Evolutionary conservation across 495 filamentous ascomycete genomes (phyloP).

Genomic region (Penicillium daleae): DNA sequence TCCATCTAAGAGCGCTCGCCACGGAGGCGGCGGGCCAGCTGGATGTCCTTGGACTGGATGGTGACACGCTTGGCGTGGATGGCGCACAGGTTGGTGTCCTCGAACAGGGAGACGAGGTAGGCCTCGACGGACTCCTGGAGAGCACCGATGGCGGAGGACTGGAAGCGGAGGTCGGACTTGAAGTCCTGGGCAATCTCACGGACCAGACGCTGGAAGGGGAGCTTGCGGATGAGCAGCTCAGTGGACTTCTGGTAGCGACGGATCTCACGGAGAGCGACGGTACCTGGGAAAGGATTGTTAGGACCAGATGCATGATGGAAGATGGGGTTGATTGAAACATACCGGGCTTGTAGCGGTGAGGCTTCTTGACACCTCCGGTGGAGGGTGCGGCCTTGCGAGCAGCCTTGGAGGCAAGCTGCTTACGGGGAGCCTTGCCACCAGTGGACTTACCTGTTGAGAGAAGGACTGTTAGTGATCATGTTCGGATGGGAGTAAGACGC

Average conservation of each 20-base stretch:
- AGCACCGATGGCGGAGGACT: conserved; percentile 98
- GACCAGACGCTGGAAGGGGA: conserved; percentile 99
- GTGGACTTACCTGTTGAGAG: conserved; percentile 77
- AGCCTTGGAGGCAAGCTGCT: conserved; percentile 92
- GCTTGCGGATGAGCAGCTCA: conserved; percentile 99
- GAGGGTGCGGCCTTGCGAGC: conserved; percentile 77
- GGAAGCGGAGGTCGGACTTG: conserved; percentile 99
- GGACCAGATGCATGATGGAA: conserved; percentile 18
- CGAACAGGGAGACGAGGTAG: conserved; percentile 99
- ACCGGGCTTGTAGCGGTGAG: conserved; percentile 99
- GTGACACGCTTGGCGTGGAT: conserved; percentile 99
- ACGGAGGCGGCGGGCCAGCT: conserved; percentile 94
- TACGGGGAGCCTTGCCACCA: conserved; percentile 99
- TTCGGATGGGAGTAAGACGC: conserved; percentile 29
- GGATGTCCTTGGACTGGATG: conserved; percentile 95
- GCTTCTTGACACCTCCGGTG: conserved; percentile 98
- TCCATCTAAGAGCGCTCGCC: conserved; percentile 80
- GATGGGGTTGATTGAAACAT: conserved; percentile 34
- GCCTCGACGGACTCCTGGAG: conserved; percentile 99
- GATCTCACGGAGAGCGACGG: conserved; percentile 99
- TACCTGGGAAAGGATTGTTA: conserved; percentile 60
- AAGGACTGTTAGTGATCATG: conserved; percentile 41
- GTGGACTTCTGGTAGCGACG: conserved; percentile 99
- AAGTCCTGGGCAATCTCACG: conserved; percentile 99
- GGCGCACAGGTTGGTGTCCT: conserved; percentile 99